Evolutionary conservation across 768 basidiomycete genomes (phyloP), one percentile per base, ranked within the genome.

Genomic region (Serendipita sp.): DNA sequence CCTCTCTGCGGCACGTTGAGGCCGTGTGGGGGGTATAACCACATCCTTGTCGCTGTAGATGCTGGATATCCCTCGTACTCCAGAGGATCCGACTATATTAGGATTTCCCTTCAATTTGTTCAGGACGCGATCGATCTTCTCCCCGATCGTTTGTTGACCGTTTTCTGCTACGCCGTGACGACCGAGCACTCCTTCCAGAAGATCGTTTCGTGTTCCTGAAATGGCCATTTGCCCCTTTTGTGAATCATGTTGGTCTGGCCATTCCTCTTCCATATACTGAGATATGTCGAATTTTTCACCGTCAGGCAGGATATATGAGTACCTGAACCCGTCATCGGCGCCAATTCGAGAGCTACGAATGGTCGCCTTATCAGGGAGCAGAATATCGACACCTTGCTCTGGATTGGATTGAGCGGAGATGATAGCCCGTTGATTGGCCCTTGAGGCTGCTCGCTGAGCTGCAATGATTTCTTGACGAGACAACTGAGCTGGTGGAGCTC

Each of bases 201-300:
- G 74, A 68, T 91, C 88, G 44, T 76, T 78, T 70, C 79, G 77
- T 34, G 69, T 53, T 45, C 23, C 64, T 70, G 45, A 68, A 45
- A 44, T 73, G 74, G 44, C 76, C 76, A 33, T 70, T 27, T 63
- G 67, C 62, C 58, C 65, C 36, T 31, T 55, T 37, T 64, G 66
- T 43, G 45, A 36, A 29, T 43, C 55, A 27, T 43, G 31, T 15
- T 72, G 73, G 31, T 70, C 82, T n/a, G 81, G 76, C 79, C 88
- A 87, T 69, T 95, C 95, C 73, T 89, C 83, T 71, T 94, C 91
- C 53, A 97, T 81, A 60, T 96, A 86, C 67, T 95, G 87, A 69
- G 90, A 92, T 71, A 98, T 91, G 72, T 98, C 95, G 69, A 85
- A 88, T 0, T 87, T 87, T 74, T 90, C 90, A 2, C 93, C 95